Percentiles rank a stretch among this genome's conserved stretches.
Conservation (phyloP, 139 green algal species). For the Picochlorum costavermella region DNA sequence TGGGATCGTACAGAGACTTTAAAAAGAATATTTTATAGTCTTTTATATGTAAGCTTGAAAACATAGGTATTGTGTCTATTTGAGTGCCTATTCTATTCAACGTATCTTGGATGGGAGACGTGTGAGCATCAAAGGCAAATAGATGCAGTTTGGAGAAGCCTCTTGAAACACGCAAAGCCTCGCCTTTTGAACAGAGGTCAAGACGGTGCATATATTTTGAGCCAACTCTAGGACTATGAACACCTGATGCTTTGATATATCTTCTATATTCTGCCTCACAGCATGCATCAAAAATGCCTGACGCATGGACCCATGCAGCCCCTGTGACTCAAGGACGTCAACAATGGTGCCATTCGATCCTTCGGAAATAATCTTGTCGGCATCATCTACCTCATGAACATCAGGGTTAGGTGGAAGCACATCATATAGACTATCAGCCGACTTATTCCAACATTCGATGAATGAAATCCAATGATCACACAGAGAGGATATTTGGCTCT, state of each 20-base stretch:
- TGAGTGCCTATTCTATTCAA: no score
- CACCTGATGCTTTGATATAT: neutral
- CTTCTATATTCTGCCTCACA: constrained; percentile 1
- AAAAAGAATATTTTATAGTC: no score
- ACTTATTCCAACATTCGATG: neutral
- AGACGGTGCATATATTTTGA: neutral
- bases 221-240: neutral
- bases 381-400: neutral
- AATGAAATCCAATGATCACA: neutral
- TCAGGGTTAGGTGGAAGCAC: neutral
- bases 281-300: constrained; percentile 2
- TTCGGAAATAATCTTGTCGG: neutral
- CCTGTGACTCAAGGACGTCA: neutral
- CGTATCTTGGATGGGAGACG: no score
- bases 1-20: no score
- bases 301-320: neutral
- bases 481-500: neutral
- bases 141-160: neutral
- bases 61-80: no score
- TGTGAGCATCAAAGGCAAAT: neutral
- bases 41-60: no score
- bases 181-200: neutral
- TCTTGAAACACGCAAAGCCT: neutral
- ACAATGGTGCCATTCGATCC: neutral
- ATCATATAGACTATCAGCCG: neutral